These are phyloP conservation scores for Balakata baccata DNA, from an alignment of 345 rosid species.

Conservation along the genomic window DNA sequence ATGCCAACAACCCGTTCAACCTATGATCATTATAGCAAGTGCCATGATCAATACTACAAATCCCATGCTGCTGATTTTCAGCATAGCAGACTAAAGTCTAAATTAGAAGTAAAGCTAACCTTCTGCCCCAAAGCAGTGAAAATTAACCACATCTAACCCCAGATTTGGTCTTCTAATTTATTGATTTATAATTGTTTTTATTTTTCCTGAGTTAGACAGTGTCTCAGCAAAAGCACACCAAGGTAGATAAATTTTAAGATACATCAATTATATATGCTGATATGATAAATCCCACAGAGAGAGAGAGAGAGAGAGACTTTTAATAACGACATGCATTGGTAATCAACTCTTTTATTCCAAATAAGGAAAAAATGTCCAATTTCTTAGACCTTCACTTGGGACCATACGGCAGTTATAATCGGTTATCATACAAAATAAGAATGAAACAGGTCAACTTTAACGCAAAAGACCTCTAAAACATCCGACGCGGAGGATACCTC, in stretches of 20 bases:
- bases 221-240: neutral
- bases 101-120: neutral
- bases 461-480: neutral
- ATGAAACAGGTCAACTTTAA: too few relatives aligned
- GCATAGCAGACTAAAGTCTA: neutral
- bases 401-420: neutral
- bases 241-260: neutral
- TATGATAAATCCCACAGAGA: neutral
- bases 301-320: too few relatives aligned
- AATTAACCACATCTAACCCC: neutral
- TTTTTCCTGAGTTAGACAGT: neutral
- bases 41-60: neutral
- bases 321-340: neutral
- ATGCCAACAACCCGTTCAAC: slow-evolving; percentile 94
- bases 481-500: slow-evolving; percentile 53
- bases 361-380: neutral
- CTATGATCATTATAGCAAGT: slow-evolving; percentile 32
- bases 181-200: neutral
- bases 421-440: neutral
- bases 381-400: neutral
- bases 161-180: slow-evolving; percentile 1
- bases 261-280: neutral
- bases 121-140: neutral
- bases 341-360: neutral
- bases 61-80: neutral